A percentile compares a stretch with the other conserved stretches of the same genome.
phyloP scores from a whole-genome alignment of 1,139 yeast genomes.

The Zygoascus meyerae region DNA sequence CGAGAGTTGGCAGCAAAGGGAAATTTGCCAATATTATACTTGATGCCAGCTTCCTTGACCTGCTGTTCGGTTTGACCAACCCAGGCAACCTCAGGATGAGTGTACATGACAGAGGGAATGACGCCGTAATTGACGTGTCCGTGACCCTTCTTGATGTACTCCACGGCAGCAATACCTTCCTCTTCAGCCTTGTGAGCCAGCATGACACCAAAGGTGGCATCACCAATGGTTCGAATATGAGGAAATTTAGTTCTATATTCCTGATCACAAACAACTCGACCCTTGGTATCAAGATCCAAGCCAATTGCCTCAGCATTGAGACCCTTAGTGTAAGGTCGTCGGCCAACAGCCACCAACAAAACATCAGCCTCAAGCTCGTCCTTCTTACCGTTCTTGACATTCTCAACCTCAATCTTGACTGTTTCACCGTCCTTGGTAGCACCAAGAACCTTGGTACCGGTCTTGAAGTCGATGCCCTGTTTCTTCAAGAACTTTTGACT shows the following conservation, averaged over 20 bases:
- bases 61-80: slow-evolving; percentile 96
- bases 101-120: slow-evolving; percentile 97
- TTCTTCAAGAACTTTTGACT: slow-evolving; percentile 85
- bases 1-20: slow-evolving; percentile 98
- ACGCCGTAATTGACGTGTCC: slow-evolving; percentile 98
- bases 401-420: slow-evolving; percentile 84
- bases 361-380: slow-evolving; percentile 80
- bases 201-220: slow-evolving; percentile 98
- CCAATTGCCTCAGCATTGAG: slow-evolving; percentile 85
- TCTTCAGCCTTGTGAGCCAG: slow-evolving; percentile 99
- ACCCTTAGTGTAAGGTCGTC: slow-evolving; percentile 95
- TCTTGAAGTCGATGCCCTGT: slow-evolving; percentile 92
- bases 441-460: slow-evolving; percentile 82
- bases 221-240: slow-evolving; percentile 97
- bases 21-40: slow-evolving; percentile 94
- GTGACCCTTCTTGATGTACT: slow-evolving; percentile 84
- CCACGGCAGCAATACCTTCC: slow-evolving; percentile 98
- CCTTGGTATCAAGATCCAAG: slow-evolving; percentile 82
- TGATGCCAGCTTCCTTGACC: slow-evolving; percentile 87
- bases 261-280: slow-evolving; percentile 89
- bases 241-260: slow-evolving; percentile 89
- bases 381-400: slow-evolving; percentile 77
- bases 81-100: slow-evolving; percentile 99
- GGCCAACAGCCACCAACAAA: slow-evolving; percentile 93
- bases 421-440: slow-evolving; percentile 91